phyloP scores from a whole-genome alignment of 2,329 filamentous ascomycete species.

The Aureobasidium lini region DNA sequence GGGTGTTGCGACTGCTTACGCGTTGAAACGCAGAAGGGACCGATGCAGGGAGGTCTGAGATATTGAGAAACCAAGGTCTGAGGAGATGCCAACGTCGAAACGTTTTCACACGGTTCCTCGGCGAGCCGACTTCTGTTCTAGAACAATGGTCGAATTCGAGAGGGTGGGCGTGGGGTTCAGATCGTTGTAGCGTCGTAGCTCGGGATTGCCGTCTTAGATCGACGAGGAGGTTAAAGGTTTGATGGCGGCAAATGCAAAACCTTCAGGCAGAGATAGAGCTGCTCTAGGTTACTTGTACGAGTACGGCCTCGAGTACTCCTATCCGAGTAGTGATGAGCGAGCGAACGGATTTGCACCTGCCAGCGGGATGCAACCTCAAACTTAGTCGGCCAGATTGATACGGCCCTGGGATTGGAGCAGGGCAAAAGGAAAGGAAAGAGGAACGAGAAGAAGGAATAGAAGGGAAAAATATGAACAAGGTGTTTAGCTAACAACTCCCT shows the following conservation, averaged over 20 bases:
- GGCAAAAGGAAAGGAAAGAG: neutral
- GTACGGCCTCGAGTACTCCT: neutral
- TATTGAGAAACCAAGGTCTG: neutral
- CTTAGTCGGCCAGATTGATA: neutral
- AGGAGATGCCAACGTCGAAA: slow-evolving; percentile 10
- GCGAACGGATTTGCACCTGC: slow-evolving; percentile 12
- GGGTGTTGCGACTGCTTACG: neutral
- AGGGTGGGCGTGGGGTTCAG: slow-evolving; percentile 10
- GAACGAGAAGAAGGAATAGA: neutral
- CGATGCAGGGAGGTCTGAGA: neutral
- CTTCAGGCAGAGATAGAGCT: neutral
- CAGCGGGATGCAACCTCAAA: slow-evolving; percentile 9
- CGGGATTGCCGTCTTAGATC: neutral
- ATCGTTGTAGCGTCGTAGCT: neutral
- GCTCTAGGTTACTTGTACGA: neutral
- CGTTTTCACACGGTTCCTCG: slow-evolving; percentile 5
- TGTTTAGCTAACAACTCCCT: neutral
- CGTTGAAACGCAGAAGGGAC: neutral
- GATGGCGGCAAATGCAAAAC: slow-evolving; percentile 6
- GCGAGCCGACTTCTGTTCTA: slow-evolving; percentile 9
- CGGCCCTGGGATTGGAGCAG: neutral
- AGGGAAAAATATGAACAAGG: neutral
- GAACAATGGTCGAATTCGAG: slow-evolving; percentile 1
- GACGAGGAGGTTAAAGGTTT: neutral
- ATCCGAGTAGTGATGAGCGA: neutral